Base-by-base conservation (phyloP, 2,329 filamentous ascomycete species). In the Chrysoporthe puriensis region DNA sequence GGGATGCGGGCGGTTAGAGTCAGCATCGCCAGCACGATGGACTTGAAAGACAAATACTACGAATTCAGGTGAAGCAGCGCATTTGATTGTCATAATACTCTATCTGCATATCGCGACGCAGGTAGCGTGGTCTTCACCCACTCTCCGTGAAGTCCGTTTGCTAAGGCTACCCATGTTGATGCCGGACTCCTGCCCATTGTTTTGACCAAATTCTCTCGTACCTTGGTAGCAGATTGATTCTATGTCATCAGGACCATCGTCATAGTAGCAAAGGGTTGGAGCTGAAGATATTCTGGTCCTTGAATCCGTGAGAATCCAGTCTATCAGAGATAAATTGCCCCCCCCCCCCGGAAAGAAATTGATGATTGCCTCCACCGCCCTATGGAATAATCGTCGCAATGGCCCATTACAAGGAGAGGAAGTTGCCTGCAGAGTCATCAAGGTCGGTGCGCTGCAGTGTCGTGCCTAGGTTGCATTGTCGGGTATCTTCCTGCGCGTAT, bases 21-120 rank as follows among this genome's bases (percentile, higher is more conserved):
- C 32, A 60, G 14, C 21, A 26, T 26, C 34, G 13, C 42, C 54
- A 32, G 56, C 63, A 57, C 40, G 26, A 46, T 2, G 43, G 44
- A 21, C 14, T 8, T 6, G 26, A 60, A 42, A 60, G 13, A 32
- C 42, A 18, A 32, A 3, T 46, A 46, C 21, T 48, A 44, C 21
- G 43, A 61, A 26, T 34, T 46, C 26, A 46, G 16, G n/a, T 61
- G 43, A 44, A n/a, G 21, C 26, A 48, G n/a, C 21, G 21, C 59
- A 48, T 61, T 61, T 61, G 59, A 61, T 61, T 61, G 42, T n/a
- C 59, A 61, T 46, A 46, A 18, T 9, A 2, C 11, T 18, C 11
- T n/a, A 43, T 46, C 54, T 57, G 54, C 32, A n/a, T 40, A 40
- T 11, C 32, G 16, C 13, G 32, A 34, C 40, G 54, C 21, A 40